These are phyloP conservation scores for Colletotrichum tamarilloi DNA, from an alignment of 2,329 filamentous ascomycete genomes.

Conservation along the genomic window DNA sequence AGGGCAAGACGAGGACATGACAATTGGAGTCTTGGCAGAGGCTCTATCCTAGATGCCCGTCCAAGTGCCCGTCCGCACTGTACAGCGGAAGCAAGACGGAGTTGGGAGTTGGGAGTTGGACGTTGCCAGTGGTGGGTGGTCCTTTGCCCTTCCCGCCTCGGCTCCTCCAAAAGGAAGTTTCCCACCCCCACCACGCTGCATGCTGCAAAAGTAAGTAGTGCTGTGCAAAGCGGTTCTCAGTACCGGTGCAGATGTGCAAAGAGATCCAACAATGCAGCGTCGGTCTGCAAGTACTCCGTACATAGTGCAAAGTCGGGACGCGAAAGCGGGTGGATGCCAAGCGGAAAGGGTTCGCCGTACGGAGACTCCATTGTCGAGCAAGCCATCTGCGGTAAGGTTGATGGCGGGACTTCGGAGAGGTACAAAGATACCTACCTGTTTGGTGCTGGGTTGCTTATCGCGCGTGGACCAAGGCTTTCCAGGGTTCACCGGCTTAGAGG, in stretches of 20 bases:
- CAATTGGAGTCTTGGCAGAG: constrained; percentile 32
- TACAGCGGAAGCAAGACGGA: constrained; percentile 3
- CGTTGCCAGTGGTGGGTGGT: background rate
- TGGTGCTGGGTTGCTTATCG: constrained; percentile 6
- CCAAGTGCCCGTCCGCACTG: constrained; percentile 8
- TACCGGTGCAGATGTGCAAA: background rate
- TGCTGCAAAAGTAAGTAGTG: too few species aligned
- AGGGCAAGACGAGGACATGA: constrained; percentile 34
- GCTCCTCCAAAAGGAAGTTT: background rate
- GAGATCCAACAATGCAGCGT: background rate
- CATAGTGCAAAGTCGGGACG: background rate
- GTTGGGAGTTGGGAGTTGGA: background rate
- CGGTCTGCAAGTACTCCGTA: background rate
- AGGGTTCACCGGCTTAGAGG: background rate
- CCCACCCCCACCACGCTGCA: background rate
- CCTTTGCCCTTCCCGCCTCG: background rate
- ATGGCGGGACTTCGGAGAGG: background rate
- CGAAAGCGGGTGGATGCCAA: background rate
- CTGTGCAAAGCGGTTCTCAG: background rate
- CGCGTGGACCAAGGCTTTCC: background rate
- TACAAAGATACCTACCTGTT: constrained; percentile 1
- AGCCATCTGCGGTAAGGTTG: background rate
- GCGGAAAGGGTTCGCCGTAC: background rate
- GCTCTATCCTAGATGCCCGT: constrained; percentile 10
- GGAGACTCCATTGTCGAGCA: background rate